Evolutionary conservation across 371 early-diverging fungal genomes (phyloP).

Genomic region (Mycotypha africana): DNA sequence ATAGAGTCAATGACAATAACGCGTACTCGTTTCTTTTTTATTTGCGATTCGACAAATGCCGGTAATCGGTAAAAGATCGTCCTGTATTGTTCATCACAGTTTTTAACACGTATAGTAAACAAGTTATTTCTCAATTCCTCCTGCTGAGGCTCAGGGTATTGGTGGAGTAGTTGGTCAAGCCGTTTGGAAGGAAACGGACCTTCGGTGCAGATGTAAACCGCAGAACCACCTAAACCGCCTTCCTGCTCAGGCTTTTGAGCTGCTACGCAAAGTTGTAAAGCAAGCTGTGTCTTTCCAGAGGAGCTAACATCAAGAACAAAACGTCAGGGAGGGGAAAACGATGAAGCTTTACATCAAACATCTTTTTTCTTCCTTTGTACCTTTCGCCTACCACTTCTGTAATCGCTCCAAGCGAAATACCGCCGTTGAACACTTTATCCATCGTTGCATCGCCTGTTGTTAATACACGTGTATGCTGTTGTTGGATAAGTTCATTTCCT

Average conservation of each 20-base stretch:
- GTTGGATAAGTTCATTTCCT: not conserved
- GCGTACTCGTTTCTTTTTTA: conserved; percentile 35
- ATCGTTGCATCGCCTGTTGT: conserved; percentile 43
- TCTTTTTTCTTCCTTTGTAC: too few relatives aligned
- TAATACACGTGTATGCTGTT: not conserved
- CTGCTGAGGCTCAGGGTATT: conserved; percentile 14
- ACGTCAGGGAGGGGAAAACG: not conserved
- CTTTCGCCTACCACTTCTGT: conserved; percentile 65
- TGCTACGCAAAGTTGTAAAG: conserved; percentile 70
- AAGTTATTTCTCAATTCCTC: conserved; percentile 28
- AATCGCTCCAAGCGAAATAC: conserved; percentile 54
- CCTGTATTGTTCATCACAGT: conserved; percentile 68
- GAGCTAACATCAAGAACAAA: too few relatives aligned
- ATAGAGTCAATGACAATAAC: conserved; percentile 84
- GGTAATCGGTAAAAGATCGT: conserved; percentile 68
- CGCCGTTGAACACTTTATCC: conserved; percentile 49
- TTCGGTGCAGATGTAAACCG: conserved; percentile 61
- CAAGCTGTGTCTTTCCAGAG: conserved; percentile 78
- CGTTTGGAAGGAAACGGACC: conserved; percentile 53
- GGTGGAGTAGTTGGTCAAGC: conserved; percentile 34
- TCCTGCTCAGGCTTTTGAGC: conserved; percentile 50
- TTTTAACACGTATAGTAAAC: conserved; percentile 58
- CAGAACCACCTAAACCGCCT: conserved; percentile 63
- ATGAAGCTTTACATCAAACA: too few relatives aligned
- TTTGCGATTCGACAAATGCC: conserved; percentile 38